Base-by-base conservation (phyloP, 805 yeast genomes). In the Brettanomyces sp. region DNA sequence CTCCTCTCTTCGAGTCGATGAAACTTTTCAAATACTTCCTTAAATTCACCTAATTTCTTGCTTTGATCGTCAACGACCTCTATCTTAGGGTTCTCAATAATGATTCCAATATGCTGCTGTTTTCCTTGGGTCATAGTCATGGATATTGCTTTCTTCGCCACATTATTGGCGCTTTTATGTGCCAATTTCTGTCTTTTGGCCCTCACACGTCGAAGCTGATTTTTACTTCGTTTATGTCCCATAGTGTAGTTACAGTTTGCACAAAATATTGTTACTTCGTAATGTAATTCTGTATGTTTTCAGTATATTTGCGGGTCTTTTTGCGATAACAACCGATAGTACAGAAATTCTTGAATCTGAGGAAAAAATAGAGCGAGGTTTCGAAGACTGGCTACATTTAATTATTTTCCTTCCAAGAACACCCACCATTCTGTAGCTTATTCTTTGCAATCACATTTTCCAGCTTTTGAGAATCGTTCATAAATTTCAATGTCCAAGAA, bases 131-230 rank as follows among this genome's bases (percentile, higher is more conserved):
- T 28, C n/a, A 7, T 22, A 11, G 21, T 13, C 33, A 12, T 7
- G 9, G 23, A 24, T 13, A 2, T 7, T 13, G 11, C 3, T 38
- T 38, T 24, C 30, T 21, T 21, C 9, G 6, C 41, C 41, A 38
- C 30, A 21, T 38, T 3, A 7, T 18, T 12, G 37, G 32, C 18
- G 34, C 24, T 39, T 28, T 28, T 28, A 28, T 6, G 32, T n/a
- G 33, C 35, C 53, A 13, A 47, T 43, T 47, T 55, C 46, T 47
- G 48, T 42, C 36, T 56, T 55, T 75, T 76, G 5, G 72, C 74
- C 50, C 63, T 63, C 50, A 73, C 80, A 47, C 83, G 60, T 46
- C 83, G 60, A 23, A 74, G 54, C 56, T 76, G 81, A 57, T 77
- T 77, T 63, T 76, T 77, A 7, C 76, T 64, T 49, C 76, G 65